A percentile compares a stretch with the other conserved stretches of the same genome.
Conservation (phyloP, 371 early-diverging fungal species). For the Nematocida minor region DNA sequence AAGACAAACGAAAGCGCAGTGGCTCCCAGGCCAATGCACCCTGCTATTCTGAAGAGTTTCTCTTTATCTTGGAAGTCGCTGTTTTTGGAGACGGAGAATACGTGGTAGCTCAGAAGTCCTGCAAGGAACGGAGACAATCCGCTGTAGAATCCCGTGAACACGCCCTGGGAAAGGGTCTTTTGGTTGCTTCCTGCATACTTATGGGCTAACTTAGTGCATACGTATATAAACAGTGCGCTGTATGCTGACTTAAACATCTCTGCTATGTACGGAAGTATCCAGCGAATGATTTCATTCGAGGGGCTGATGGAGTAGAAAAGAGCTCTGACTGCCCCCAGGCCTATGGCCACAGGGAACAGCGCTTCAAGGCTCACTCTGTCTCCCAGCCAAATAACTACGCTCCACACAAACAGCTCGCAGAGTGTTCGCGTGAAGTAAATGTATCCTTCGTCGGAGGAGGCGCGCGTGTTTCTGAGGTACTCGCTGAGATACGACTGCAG, state of each 20-base stretch:
- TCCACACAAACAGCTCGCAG: conserved; percentile 41
- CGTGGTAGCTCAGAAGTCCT: conserved; percentile 21
- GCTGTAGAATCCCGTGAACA: conserved; percentile 41
- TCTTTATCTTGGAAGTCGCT: background rate
- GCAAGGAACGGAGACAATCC: conserved; percentile 46
- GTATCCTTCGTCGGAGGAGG: background rate
- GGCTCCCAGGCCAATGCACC: conserved; percentile 20
- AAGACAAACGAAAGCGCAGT: background rate
- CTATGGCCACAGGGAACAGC: conserved; percentile 17
- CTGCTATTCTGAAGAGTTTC: conserved; percentile 19
- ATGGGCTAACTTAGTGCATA: conserved; percentile 7
- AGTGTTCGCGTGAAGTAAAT: conserved; percentile 43
- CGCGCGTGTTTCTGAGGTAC: conserved; percentile 1
- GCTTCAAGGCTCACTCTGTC: conserved; percentile 15
- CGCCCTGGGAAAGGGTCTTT: conserved; percentile 40
- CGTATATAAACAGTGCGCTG: conserved; percentile 48
- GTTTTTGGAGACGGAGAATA: conserved; percentile 12
- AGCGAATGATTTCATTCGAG: background rate
- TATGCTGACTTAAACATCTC: conserved; percentile 43
- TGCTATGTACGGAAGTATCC: conserved; percentile 25
- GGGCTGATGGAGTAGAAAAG: conserved; percentile 14
- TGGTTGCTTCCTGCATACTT: conserved; percentile 13
- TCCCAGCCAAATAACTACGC: conserved; percentile 30
- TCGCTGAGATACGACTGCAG: conserved; percentile 40
- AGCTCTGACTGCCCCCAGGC: conserved; percentile 8